Percentiles rank a stretch among this genome's conserved stretches.
Conservation (phyloP, 805 yeast species). For the Candida nonsorbophila region DNA sequence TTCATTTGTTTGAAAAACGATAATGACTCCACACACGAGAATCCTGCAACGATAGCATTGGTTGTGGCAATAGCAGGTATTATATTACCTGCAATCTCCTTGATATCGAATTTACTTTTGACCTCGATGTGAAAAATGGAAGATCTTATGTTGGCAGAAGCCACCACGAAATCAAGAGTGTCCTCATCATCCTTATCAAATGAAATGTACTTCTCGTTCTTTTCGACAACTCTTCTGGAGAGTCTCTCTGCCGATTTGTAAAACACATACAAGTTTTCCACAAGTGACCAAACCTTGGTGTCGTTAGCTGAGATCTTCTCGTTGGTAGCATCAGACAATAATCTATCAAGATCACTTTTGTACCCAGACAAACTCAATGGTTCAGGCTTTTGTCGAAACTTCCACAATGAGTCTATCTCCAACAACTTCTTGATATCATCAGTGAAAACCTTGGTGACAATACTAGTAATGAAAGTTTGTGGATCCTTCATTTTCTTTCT, state of each 20-base stretch:
- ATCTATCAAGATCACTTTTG: slow-evolving; percentile 4
- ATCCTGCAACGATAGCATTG: slow-evolving; percentile 91
- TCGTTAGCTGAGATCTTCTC: slow-evolving; percentile 20
- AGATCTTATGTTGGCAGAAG: slow-evolving; percentile 79
- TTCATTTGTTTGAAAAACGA: slow-evolving; percentile 32
- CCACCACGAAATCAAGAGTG: slow-evolving; percentile 79
- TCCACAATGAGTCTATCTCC: slow-evolving; percentile 73
- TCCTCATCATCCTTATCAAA: slow-evolving; percentile 96
- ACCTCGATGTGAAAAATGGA: slow-evolving; percentile 61
- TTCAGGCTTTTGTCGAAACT: slow-evolving; percentile 58
- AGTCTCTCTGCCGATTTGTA: slow-evolving; percentile 43
- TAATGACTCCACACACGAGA: slow-evolving; percentile 71
- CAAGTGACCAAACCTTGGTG: slow-evolving; percentile 54
- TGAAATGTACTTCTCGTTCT: slow-evolving; percentile 38
- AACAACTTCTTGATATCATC: slow-evolving; percentile 77
- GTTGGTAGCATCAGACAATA: slow-evolving; percentile 10
- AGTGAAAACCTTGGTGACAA: slow-evolving; percentile 57
- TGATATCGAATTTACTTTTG: slow-evolving; percentile 79
- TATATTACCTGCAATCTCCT: slow-evolving; percentile 95
- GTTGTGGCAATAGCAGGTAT: slow-evolving; percentile 99
- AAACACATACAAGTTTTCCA: slow-evolving; percentile 61
- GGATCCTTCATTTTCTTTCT: slow-evolving; percentile 9
- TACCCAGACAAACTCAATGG: slow-evolving; percentile 43
- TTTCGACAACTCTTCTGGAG: slow-evolving; percentile 38
- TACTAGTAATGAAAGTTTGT: slow-evolving; percentile 23